Conservation (phyloP, 768 basidiomycete species). For the Suillus weaverae region DNA sequence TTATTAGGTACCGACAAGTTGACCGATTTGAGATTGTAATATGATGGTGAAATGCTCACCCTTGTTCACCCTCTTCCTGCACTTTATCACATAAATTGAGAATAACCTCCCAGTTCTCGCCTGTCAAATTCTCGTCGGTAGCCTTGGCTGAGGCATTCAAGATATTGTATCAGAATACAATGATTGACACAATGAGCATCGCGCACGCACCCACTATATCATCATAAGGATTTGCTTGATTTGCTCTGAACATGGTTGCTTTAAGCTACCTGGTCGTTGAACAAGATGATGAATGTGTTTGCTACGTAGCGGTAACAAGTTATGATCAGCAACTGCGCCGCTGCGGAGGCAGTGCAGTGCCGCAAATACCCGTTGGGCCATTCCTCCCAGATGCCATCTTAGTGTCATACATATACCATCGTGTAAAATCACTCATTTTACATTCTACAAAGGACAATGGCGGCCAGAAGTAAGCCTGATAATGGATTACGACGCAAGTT, state of each 20-base stretch:
- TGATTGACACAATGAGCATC: background rate
- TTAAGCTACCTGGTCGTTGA: constrained; percentile 19
- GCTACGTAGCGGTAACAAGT: background rate
- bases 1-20: background rate
- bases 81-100: constrained; percentile 97
- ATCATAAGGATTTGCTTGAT: constrained; percentile 77
- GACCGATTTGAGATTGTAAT: constrained; percentile 6
- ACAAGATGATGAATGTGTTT: constrained; percentile 1
- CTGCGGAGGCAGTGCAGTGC: constrained; percentile 34
- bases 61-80: constrained; percentile 79
- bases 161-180: constrained; percentile 4
- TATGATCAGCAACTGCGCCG: constrained; percentile 4
- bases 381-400: background rate
- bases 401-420: background rate
- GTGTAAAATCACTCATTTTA: constrained; percentile 7
- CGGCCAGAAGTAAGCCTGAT: constrained; percentile 52
- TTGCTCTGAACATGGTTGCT: constrained; percentile 66
- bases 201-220: constrained; percentile 80
- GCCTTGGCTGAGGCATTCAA: constrained; percentile 66
- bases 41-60: constrained; percentile 48
- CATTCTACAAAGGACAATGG: constrained; percentile 37
- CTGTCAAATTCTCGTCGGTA: constrained; percentile 95
- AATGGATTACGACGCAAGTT: background rate
- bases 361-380: constrained; percentile 3
- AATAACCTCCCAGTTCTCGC: constrained; percentile 95